Base-by-base conservation (phyloP, 129 eudicot species). In the Solidago caesia region DNA sequence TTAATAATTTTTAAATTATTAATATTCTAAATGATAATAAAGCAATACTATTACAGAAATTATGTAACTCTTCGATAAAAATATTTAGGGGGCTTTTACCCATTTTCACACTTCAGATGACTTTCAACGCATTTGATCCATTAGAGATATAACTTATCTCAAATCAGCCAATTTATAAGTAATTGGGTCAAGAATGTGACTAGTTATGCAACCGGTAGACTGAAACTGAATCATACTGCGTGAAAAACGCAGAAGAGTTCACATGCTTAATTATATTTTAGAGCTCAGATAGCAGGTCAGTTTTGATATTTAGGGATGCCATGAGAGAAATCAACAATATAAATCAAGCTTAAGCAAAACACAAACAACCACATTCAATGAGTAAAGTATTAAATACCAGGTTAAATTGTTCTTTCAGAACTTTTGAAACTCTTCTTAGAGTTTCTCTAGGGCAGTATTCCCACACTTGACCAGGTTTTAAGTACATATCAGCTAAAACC, bases 401-500 rank as follows among this genome's bases (percentile, higher is more conserved):
- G 86, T 89, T 82, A 62, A 91, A 95, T 77, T 95, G 97, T 39
- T 95, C 84, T 82, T 95, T 89, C 78, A 95, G 67, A 68, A 91
- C 79, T 89, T 84, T 77, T 33, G 86, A 73, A 80, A 87, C 91
- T 76, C 89, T 85, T 33, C 92, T 83, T 49, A 95, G 85, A 7
- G 96, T 84, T 75, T 85, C 99, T 83, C 99, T 89, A 64, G 97
- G 97, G 81, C 99, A 95, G 72, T 91, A 95, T 70, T 95, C 99
- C 99, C 99, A 95, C 61, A 76, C 81, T 81, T 80, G 86, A 66
- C 96, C 97, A 61, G 97, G 95, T 79, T 61, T 89, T 46, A 68
- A 58, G 75, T 85, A 85, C 97, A 95, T 95, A 82, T 95, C 96
- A 16, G 92, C 97, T 85, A 95, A 80, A 74, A 91, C 99, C 99